Conservation (phyloP, 2,329 filamentous ascomycete species). For the Cladosporium velox region DNA sequence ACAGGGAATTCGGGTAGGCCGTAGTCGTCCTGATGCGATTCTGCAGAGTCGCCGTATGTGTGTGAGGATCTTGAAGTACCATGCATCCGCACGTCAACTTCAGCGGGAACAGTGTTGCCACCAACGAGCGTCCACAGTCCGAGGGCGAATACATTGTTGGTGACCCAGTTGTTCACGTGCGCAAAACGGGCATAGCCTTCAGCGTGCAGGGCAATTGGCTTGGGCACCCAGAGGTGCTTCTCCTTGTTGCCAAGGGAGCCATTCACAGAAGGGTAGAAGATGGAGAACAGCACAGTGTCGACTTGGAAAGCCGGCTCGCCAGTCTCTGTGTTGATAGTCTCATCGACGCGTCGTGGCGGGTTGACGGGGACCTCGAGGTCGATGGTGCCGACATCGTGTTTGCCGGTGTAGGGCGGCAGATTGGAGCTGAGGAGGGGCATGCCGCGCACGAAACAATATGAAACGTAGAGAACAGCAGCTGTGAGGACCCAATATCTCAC, state of each 20-base stretch:
- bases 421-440: constrained; percentile 46
- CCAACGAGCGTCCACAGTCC: constrained; percentile 46
- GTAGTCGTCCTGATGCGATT: constrained; percentile 35
- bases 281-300: constrained; percentile 47
- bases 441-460: constrained; percentile 41
- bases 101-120: constrained; percentile 45
- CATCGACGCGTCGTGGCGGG: constrained; percentile 39
- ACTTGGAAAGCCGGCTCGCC: constrained; percentile 47
- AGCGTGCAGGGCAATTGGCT: constrained; percentile 45
- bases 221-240: constrained; percentile 47
- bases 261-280: constrained; percentile 47
- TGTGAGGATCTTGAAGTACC: constrained; percentile 32
- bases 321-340: constrained; percentile 39
- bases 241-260: constrained; percentile 31
- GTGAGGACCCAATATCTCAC: constrained; percentile 16
- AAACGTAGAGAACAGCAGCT: constrained; percentile 31
- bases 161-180: constrained; percentile 40
- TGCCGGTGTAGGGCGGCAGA: constrained; percentile 46
- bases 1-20: constrained; percentile 42
- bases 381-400: constrained; percentile 50
- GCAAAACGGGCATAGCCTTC: constrained; percentile 49
- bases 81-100: constrained; percentile 46
- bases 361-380: constrained; percentile 47
- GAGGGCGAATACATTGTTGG: constrained; percentile 43
- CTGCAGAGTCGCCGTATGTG: constrained; percentile 31